These are phyloP conservation scores for Globisporangium acanthophoron DNA, from an alignment of 352 stramenopile species.

Conservation along the genomic window DNA sequence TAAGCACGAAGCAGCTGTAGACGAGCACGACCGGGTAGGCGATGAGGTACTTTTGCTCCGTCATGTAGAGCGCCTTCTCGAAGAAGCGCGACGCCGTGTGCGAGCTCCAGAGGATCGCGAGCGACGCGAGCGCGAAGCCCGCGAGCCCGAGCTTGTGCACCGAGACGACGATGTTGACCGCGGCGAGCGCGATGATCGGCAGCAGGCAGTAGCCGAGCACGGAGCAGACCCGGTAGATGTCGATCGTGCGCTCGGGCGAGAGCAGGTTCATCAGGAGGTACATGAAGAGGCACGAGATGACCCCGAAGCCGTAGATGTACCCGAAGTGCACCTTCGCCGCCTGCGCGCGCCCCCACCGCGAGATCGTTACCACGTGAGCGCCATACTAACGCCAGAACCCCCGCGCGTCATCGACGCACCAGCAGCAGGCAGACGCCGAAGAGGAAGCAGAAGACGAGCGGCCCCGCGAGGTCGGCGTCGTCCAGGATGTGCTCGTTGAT, in stretches of 20 bases:
- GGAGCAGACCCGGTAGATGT: slow-evolving; percentile 91
- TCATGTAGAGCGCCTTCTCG: slow-evolving; percentile 93
- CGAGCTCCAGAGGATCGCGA: slow-evolving; percentile 94
- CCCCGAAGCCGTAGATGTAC: slow-evolving; percentile 98
- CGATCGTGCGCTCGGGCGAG: slow-evolving; percentile 78
- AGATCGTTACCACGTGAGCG: background rate
- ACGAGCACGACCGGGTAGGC: slow-evolving; percentile 96
- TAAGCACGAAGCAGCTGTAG: slow-evolving; percentile 98
- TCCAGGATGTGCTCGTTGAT: slow-evolving; percentile 89
- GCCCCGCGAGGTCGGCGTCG: slow-evolving; percentile 92
- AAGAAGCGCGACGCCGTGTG: slow-evolving; percentile 94
- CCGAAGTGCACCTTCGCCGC: slow-evolving; percentile 95
- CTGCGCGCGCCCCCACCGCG: slow-evolving; percentile 12
- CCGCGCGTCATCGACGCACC: slow-evolving; percentile 21
- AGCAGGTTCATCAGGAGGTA: slow-evolving; percentile 97
- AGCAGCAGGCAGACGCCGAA: slow-evolving; percentile 94
- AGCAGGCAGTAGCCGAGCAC: slow-evolving; percentile 97
- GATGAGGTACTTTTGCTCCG: slow-evolving; percentile 96
- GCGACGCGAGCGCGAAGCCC: slow-evolving; percentile 81
- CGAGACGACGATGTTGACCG: slow-evolving; percentile 90
- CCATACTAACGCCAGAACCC: background rate
- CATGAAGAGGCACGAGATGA: slow-evolving; percentile 95
- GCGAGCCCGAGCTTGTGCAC: slow-evolving; percentile 71
- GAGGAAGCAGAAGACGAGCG: slow-evolving; percentile 92
- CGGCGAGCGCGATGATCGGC: slow-evolving; percentile 94